Evolutionary conservation across 495 filamentous ascomycete genomes (phyloP).

Genomic region (Lasiosphaeria miniovina): DNA sequence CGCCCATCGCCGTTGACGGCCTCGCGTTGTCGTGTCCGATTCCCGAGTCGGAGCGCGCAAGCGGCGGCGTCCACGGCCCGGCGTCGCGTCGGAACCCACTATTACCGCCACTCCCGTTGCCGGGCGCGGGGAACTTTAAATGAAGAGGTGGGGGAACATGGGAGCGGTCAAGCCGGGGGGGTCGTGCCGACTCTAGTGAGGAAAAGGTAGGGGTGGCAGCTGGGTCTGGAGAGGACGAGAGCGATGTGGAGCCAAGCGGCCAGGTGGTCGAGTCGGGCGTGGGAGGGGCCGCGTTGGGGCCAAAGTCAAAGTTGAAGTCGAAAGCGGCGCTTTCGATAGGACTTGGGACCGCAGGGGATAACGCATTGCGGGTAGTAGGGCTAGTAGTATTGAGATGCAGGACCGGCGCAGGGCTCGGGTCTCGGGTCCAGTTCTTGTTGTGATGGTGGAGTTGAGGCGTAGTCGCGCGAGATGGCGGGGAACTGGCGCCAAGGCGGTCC

Average conservation of each 20-base stretch:
- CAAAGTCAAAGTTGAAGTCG: constrained; percentile 36
- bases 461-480: constrained; percentile 19
- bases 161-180: constrained; percentile 16
- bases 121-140: constrained; percentile 25
- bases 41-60: not conserved
- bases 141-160: constrained; percentile 25
- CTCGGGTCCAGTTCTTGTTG: constrained; percentile 13
- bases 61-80: constrained; percentile 25
- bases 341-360: not conserved
- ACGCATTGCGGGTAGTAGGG: not conserved
- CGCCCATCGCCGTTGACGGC: constrained; percentile 10
- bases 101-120: no score
- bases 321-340: constrained; percentile 17
- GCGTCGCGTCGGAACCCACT: constrained; percentile 28
- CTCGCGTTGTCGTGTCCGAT: constrained; percentile 8
- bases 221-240: constrained; percentile 2
- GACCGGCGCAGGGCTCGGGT: constrained; percentile 1
- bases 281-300: constrained; percentile 13
- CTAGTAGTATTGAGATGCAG: constrained; percentile 7
- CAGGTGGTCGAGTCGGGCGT: constrained; percentile 31
- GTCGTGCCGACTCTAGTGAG: not conserved
- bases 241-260: constrained; percentile 22
- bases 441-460: constrained; percentile 24
- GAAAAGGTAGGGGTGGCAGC: not conserved
- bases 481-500: constrained; percentile 4